Conservation (phyloP, 2,329 filamentous ascomycete species). For the Chalaropsis thielavioides region DNA sequence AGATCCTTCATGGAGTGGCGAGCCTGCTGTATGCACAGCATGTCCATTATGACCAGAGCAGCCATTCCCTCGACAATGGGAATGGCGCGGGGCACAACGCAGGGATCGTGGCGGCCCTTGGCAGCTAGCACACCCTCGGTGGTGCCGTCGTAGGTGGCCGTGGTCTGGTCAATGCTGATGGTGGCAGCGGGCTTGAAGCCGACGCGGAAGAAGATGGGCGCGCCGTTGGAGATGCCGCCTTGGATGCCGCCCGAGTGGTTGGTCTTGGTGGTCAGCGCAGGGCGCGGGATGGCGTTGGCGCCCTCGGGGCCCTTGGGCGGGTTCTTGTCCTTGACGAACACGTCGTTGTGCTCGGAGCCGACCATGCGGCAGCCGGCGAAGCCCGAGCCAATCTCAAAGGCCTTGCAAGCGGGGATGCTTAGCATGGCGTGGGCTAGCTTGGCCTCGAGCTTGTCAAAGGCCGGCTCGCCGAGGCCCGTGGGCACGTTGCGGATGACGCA, state of each 20-base stretch:
- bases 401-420: slow-evolving; percentile 86
- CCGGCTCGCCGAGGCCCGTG: slow-evolving; percentile 77
- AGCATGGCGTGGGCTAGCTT: slow-evolving; percentile 86
- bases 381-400: slow-evolving; percentile 87
- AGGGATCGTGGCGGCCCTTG: slow-evolving; percentile 89
- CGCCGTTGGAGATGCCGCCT: slow-evolving; percentile 88
- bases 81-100: slow-evolving; percentile 76
- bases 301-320: slow-evolving; percentile 30
- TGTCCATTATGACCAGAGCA: slow-evolving; percentile 73
- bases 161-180: slow-evolving; percentile 77
- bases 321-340: slow-evolving; percentile 43
- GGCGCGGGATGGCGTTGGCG: slow-evolving; percentile 31
- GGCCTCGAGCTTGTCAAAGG: slow-evolving; percentile 92
- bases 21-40: slow-evolving; percentile 66
- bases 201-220: slow-evolving; percentile 84
- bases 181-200: slow-evolving; percentile 93
- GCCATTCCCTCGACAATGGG: slow-evolving; percentile 89
- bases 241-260: slow-evolving; percentile 94
- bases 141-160: slow-evolving; percentile 61
- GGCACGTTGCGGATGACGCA: slow-evolving; percentile 83
- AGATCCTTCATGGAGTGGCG: slow-evolving; percentile 25
- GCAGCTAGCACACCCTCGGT: slow-evolving; percentile 64
- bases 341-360: slow-evolving; percentile 84
- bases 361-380: slow-evolving; percentile 77
- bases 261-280: slow-evolving; percentile 66